phyloP scores from a whole-genome alignment of 371 early-diverging fungal genomes.

The Actinomortierella ambigua region DNA sequence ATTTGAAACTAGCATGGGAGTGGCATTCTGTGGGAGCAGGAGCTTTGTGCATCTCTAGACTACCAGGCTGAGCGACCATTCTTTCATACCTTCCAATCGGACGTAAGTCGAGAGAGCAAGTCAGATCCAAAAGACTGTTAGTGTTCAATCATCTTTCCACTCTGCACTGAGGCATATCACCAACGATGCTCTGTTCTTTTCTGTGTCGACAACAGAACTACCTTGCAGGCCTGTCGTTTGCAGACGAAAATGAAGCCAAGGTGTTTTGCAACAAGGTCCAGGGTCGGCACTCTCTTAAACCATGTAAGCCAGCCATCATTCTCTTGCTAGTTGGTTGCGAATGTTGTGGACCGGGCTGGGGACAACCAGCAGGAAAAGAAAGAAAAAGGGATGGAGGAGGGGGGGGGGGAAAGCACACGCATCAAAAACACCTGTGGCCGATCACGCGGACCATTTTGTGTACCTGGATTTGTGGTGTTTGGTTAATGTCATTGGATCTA shows the following conservation, averaged over 20 bases:
- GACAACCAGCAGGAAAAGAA: too few species aligned
- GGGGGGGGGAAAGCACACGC: too few species aligned
- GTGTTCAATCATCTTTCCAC: not conserved
- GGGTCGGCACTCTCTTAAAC: conserved; percentile 53
- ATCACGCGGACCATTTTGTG: too few species aligned
- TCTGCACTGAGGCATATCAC: not conserved
- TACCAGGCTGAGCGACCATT: conserved; percentile 73
- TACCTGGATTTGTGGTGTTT: too few species aligned
- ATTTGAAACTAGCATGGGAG: conserved; percentile 46
- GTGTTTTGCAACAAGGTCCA: conserved; percentile 73
- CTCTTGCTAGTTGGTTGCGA: not conserved
- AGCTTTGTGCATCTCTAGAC: conserved; percentile 74
- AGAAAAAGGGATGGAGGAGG: too few species aligned
- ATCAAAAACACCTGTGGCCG: too few species aligned
- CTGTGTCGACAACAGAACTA: conserved; percentile 53
- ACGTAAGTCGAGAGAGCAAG: conserved; percentile 55
- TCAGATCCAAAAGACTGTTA: not conserved
- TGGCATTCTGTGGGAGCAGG: conserved; percentile 84
- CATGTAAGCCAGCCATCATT: conserved; percentile 25
- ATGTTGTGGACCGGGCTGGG: conserved; percentile 4
- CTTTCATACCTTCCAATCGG: conserved; percentile 87
- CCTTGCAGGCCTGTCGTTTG: conserved; percentile 86
- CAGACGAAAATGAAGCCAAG: conserved; percentile 82
- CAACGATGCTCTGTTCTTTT: not conserved
- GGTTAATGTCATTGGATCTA: too few species aligned